Percentiles rank a stretch among this genome's conserved stretches.
These are phyloP conservation scores for Myochromella boudieri DNA, from an alignment of 768 basidiomycete species.

Conservation along the genomic window DNA sequence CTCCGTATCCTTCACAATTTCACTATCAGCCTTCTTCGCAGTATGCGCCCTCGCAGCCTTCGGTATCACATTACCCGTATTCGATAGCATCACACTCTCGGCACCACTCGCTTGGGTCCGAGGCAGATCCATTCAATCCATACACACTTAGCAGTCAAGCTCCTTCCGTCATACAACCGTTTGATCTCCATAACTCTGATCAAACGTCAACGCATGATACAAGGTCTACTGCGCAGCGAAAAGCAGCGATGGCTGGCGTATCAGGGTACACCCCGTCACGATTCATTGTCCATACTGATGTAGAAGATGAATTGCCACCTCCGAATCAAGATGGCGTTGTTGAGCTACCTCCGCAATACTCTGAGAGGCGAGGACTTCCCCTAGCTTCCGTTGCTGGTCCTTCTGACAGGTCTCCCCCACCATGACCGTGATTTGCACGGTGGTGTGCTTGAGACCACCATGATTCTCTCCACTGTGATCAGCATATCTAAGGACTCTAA, in stretches of 20 bases:
- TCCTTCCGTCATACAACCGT: conserved; percentile 22
- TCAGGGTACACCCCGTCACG: conserved; percentile 45
- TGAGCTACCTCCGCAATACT: conserved; percentile 78
- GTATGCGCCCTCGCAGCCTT: conserved; percentile 10
- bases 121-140: conserved; percentile 25
- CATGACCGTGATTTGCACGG: conserved; percentile 1
- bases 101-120: conserved; percentile 17
- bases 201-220: conserved; percentile 19
- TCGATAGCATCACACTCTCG: conserved; percentile 22
- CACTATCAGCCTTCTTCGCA: conserved; percentile 20
- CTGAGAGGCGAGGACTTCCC: conserved; percentile 41
- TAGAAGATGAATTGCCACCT: conserved; percentile 51
- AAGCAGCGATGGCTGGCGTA: conserved; percentile 54
- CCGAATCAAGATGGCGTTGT: conserved; percentile 51
- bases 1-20: conserved; percentile 21
- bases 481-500: too few species aligned
- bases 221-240: conserved; percentile 44
- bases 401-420: background rate
- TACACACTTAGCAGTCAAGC: conserved; percentile 15
- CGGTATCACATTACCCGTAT: too few species aligned
- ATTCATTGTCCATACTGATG: conserved; percentile 69
- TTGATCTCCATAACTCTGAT: conserved; percentile 17
- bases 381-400: conserved; percentile 1
- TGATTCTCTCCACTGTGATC: too few species aligned
- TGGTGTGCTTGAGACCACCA: background rate